Percentiles rank a stretch among this genome's conserved stretches.
These are phyloP conservation scores for Gyromitra esculenta DNA, from an alignment of 2,329 filamentous ascomycete species.

Conservation along the genomic window DNA sequence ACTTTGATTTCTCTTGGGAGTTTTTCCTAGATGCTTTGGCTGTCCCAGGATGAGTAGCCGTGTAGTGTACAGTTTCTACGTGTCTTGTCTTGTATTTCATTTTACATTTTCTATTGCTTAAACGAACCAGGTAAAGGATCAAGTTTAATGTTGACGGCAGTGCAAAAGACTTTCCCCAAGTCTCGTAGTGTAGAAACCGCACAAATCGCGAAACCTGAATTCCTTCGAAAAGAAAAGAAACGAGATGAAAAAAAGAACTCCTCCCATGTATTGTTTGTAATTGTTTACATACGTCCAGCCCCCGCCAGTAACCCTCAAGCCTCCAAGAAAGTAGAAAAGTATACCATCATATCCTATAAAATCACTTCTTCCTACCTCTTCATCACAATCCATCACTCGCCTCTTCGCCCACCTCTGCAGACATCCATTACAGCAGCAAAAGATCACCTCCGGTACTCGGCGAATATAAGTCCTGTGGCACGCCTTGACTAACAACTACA, in stretches of 20 bases:
- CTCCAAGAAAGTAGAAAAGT: background rate
- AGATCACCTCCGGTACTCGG: constrained; percentile 76
- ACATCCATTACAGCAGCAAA: constrained; percentile 68
- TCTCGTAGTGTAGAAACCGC: background rate
- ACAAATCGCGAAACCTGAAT: background rate
- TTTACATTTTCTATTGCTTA: background rate
- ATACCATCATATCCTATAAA: constrained; percentile 3
- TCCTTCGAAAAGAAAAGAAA: background rate
- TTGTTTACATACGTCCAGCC: constrained; percentile 11
- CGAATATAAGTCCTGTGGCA: constrained; percentile 78
- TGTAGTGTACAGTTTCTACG: too few relatives aligned
- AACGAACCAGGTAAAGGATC: too few relatives aligned
- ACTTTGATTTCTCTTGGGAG: background rate
- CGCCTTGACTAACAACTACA: constrained; percentile 80
- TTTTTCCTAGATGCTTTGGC: background rate
- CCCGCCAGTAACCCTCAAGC: background rate
- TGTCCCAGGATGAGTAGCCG: background rate
- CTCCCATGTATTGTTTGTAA: constrained; percentile 18
- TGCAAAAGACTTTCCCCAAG: background rate
- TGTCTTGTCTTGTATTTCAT: background rate
- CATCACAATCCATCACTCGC: constrained; percentile 32
- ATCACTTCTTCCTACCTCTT: background rate
- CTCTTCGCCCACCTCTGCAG: background rate
- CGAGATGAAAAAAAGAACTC: background rate
- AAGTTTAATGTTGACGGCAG: too few relatives aligned